phyloP scores from a whole-genome alignment of 306 rosid species.

The Prunus dulcis region DNA sequence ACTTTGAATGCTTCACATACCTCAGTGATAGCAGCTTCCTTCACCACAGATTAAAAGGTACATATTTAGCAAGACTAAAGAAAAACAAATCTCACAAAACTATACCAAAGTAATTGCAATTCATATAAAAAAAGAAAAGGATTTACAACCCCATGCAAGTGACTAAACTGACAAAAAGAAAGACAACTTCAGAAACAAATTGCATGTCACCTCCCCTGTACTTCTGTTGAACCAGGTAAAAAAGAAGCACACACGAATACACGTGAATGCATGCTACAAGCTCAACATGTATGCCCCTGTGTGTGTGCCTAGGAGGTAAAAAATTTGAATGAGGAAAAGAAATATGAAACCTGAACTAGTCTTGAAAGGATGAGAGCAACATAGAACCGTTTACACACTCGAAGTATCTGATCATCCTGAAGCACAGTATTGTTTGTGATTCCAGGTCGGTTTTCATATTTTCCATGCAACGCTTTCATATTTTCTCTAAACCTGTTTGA shows the following conservation, averaged over 20 bases:
- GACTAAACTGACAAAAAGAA: background rate
- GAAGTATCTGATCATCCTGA: conserved; percentile 68
- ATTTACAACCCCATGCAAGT: background rate
- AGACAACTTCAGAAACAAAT: background rate
- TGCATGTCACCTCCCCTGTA: background rate
- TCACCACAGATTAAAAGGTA: conserved; percentile 24
- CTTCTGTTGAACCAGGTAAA: background rate
- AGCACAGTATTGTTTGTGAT: conserved; percentile 29
- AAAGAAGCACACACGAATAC: background rate
- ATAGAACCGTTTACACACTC: conserved; percentile 90
- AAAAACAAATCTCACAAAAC: conserved; percentile 16
- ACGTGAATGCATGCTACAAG: background rate
- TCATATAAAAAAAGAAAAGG: conserved; percentile 1
- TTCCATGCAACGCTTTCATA: conserved; percentile 36
- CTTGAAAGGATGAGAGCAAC: conserved; percentile 93
- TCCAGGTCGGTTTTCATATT: conserved; percentile 41
- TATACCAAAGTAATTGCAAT: conserved; percentile 12
- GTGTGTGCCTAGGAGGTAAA: background rate
- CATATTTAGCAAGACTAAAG: conserved; percentile 13
- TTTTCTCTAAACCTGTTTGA: conserved; percentile 51
- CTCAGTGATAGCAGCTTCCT: conserved; percentile 87
- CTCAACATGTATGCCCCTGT: background rate
- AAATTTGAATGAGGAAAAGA: conserved; percentile 1
- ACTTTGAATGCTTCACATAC: conserved; percentile 90
- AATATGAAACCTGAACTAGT: conserved; percentile 75